Evolutionary conservation across 768 basidiomycete species (phyloP).

Genomic region (Lactarius sanguifluus): DNA sequence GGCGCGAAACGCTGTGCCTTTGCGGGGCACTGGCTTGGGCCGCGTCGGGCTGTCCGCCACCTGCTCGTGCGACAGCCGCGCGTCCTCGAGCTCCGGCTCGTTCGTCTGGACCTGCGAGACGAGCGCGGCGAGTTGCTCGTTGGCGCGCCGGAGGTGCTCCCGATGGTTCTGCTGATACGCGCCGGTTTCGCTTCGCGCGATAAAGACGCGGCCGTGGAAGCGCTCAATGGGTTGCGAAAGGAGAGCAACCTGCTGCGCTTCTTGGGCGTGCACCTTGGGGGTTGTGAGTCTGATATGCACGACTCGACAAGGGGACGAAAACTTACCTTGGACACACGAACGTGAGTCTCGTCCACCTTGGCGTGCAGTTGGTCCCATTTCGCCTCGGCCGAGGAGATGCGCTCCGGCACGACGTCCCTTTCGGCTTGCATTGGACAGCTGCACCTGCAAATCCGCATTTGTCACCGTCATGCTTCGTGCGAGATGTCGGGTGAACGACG

Average conservation of each 20-base stretch:
- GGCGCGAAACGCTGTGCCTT: constrained; percentile 47
- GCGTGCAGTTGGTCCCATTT: constrained; percentile 63
- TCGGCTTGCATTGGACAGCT: constrained; percentile 78
- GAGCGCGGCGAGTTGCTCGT: constrained; percentile 58
- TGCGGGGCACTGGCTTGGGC: constrained; percentile 45
- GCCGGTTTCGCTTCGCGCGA: constrained; percentile 60
- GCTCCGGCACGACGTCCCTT: constrained; percentile 70
- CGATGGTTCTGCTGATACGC: constrained; percentile 53
- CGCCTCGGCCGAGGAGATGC: constrained; percentile 54
- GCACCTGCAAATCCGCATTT: constrained; percentile 69
- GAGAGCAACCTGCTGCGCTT: constrained; percentile 62
- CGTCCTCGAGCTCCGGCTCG: constrained; percentile 51
- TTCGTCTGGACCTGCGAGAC: constrained; percentile 60
- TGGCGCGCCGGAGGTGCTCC: constrained; percentile 69
- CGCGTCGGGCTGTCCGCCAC: too few relatives aligned
- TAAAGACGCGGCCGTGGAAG: constrained; percentile 54
- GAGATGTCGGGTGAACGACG: too few relatives aligned
- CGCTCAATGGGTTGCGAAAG: constrained; percentile 52
- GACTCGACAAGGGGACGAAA: background rate
- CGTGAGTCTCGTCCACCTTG: constrained; percentile 57
- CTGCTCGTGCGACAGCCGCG: too few relatives aligned
- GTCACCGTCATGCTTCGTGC: constrained; percentile 28
- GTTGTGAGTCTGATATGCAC: too few relatives aligned
- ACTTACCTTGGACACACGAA: constrained; percentile 50
- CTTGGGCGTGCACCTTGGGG: constrained; percentile 52